Conservation (phyloP, 352 stramenopile genomes). For the Aphanomyces cochlioides region DNA sequence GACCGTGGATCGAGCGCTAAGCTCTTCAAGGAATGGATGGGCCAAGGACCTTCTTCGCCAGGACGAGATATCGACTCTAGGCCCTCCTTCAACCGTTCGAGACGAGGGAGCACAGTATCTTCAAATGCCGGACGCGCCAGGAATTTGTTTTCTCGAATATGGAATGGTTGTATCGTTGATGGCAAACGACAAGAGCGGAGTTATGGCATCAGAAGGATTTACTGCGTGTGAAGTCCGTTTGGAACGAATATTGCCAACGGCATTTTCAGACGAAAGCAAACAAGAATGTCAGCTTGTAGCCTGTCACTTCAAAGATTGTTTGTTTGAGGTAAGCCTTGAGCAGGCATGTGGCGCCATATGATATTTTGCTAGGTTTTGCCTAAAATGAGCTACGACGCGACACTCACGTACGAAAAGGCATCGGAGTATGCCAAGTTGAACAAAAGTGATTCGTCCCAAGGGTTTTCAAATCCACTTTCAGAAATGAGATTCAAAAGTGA, state of each 20-base stretch:
- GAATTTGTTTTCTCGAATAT: slow-evolving; percentile 54
- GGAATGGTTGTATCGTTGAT: slow-evolving; percentile 63
- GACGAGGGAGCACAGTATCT: neutral
- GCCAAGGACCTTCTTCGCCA: too few species aligned
- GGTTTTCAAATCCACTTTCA: slow-evolving; percentile 28
- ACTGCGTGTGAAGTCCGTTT: slow-evolving; percentile 54
- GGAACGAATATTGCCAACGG: slow-evolving; percentile 41
- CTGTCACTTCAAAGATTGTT: slow-evolving; percentile 59
- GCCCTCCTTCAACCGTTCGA: too few species aligned
- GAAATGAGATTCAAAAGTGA: slow-evolving; percentile 70
- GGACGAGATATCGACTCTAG: too few species aligned
- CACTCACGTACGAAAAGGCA: slow-evolving; percentile 35
- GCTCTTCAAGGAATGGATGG: too few species aligned
- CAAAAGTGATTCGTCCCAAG: neutral
- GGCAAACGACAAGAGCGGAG: slow-evolving; percentile 50
- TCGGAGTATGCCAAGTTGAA: slow-evolving; percentile 29
- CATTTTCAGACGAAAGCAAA: slow-evolving; percentile 3
- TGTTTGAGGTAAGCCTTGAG: slow-evolving; percentile 44
- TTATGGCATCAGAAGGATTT: slow-evolving; percentile 58
- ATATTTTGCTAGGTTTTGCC: slow-evolving; percentile 41
- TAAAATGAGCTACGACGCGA: slow-evolving; percentile 74
- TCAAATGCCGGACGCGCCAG: neutral
- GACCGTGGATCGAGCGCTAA: too few species aligned
- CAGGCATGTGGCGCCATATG: neutral
- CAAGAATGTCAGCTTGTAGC: slow-evolving; percentile 37